phyloP scores from a whole-genome alignment of 441 rosid genomes.

The Gossypium davidsonii region DNA sequence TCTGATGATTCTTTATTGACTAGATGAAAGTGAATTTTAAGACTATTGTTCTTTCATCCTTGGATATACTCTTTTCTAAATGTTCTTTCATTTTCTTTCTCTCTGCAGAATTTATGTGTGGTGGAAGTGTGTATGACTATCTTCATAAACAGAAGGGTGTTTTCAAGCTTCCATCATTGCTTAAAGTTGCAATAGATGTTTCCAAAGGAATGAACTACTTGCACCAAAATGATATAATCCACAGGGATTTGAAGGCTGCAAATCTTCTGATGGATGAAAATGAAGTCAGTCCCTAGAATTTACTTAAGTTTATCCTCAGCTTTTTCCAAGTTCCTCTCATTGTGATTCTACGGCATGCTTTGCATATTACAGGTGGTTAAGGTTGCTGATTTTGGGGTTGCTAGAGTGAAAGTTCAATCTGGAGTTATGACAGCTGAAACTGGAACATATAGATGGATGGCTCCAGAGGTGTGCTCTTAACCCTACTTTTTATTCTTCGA shows the following conservation, averaged over 20 bases:
- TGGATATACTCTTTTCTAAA: background rate
- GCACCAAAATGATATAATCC: constrained; percentile 69
- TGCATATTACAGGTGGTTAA: constrained; percentile 55
- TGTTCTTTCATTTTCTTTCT: constrained; percentile 7
- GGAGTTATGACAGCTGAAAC: constrained; percentile 99
- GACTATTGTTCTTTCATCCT: constrained; percentile 1
- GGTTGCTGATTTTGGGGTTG: constrained; percentile 98
- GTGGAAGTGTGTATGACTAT: constrained; percentile 76
- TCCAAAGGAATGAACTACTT: constrained; percentile 76
- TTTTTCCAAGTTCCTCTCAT: no score
- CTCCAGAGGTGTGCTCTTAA: constrained; percentile 71
- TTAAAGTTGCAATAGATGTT: constrained; percentile 65
- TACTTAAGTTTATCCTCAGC: background rate
- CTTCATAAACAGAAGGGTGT: constrained; percentile 63
- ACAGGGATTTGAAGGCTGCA: constrained; percentile 69
- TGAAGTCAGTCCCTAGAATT: constrained; percentile 36
- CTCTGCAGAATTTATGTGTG: constrained; percentile 52
- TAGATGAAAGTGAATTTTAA: background rate
- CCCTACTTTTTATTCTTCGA: no score
- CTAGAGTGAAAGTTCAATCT: constrained; percentile 83
- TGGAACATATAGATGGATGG: constrained; percentile 98
- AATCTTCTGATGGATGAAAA: constrained; percentile 73
- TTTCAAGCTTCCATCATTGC: constrained; percentile 62
- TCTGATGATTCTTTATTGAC: constrained; percentile 11
- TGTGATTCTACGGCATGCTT: background rate